phyloP scores from a whole-genome alignment of 192 early-diverging fungal genomes.

The Thoreauomyces humboldtii region DNA sequence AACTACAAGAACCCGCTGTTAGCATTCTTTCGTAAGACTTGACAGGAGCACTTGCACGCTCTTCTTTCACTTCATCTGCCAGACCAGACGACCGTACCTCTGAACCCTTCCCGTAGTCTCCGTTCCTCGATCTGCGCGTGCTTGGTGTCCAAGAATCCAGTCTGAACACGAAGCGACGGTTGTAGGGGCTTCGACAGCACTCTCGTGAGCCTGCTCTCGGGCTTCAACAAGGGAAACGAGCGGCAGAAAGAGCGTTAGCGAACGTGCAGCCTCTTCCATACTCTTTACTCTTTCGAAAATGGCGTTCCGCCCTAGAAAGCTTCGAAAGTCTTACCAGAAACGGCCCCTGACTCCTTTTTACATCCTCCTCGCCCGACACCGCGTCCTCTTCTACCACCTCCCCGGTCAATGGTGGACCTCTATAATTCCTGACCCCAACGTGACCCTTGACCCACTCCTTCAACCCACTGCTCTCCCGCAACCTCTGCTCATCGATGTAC shows the following conservation, averaged over 20 bases:
- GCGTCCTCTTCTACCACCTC: background rate
- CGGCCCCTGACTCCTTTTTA: constrained; percentile 44
- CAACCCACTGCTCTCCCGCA: constrained; percentile 36
- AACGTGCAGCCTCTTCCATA: too few relatives aligned
- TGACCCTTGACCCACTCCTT: constrained; percentile 31
- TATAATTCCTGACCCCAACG: constrained; percentile 31
- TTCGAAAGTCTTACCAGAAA: constrained; percentile 50
- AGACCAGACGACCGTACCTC: constrained; percentile 41
- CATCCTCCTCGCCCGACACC: too few relatives aligned
- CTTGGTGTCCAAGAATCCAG: constrained; percentile 35
- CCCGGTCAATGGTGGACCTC: constrained; percentile 15
- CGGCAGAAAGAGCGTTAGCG: too few relatives aligned
- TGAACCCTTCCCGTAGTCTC: constrained; percentile 11
- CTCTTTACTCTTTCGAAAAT: too few relatives aligned
- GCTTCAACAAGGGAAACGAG: too few relatives aligned
- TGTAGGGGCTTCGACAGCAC: constrained; percentile 27
- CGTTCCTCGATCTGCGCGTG: constrained; percentile 37
- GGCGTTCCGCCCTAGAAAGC: too few relatives aligned
- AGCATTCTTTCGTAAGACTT: background rate
- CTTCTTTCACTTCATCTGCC: too few relatives aligned
- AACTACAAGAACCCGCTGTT: constrained; percentile 7
- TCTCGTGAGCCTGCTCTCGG: constrained; percentile 20
- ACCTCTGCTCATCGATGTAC: constrained; percentile 32
- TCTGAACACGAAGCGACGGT: constrained; percentile 44
- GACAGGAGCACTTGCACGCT: background rate